phyloP scores from a whole-genome alignment of 2,329 filamentous ascomycete genomes.

The Penicillium oxalicum region DNA sequence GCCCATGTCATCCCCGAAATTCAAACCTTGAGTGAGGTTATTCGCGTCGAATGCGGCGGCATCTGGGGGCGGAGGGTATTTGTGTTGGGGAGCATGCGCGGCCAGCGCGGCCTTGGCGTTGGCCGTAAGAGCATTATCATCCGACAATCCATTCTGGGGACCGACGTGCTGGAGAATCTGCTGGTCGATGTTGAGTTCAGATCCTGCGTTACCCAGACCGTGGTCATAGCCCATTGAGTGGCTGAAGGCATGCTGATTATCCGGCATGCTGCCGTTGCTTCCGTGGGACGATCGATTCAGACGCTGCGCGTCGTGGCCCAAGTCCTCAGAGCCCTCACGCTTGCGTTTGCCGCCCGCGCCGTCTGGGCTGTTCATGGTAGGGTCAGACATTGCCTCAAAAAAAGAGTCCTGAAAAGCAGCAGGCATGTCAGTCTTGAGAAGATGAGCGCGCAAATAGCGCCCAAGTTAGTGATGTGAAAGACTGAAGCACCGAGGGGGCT shows the following conservation, averaged over 20 bases:
- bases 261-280: conserved; percentile 36
- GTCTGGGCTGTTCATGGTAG: conserved; percentile 33
- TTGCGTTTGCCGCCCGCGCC: conserved; percentile 36
- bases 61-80: conserved; percentile 42
- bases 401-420: conserved; percentile 6
- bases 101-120: conserved; percentile 45
- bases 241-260: conserved; percentile 30
- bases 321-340: conserved; percentile 35
- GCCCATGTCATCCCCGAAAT: conserved; percentile 38
- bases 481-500: conserved; percentile 1
- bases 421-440: conserved; percentile 18
- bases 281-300: conserved; percentile 37
- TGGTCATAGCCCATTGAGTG: conserved; percentile 38
- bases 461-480: neutral
- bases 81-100: conserved; percentile 39
- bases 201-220: conserved; percentile 31
- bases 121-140: conserved; percentile 43
- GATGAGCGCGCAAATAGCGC: neutral
- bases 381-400: conserved; percentile 33
- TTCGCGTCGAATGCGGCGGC: conserved; percentile 33
- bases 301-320: conserved; percentile 37
- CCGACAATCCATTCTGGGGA: conserved; percentile 49
- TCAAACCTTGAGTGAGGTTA: conserved; percentile 31
- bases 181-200: conserved; percentile 40
- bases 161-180: conserved; percentile 46